These are phyloP conservation scores for Eurotiales sp. DNA, from an alignment of 2,329 filamentous ascomycete genomes.

Conservation along the genomic window DNA sequence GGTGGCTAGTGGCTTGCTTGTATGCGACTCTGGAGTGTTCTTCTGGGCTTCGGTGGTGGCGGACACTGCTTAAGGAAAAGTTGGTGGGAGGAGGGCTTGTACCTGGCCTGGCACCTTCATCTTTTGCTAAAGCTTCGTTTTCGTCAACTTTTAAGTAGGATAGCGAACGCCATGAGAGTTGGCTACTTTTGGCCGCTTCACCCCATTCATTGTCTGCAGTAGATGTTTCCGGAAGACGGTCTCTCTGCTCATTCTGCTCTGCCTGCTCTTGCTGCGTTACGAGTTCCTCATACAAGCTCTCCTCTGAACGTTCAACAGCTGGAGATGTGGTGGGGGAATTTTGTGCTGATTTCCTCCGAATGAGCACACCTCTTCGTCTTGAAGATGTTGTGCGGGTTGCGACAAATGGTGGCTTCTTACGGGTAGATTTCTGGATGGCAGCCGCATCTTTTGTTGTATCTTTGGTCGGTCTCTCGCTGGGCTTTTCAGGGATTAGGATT, in stretches of 20 bases:
- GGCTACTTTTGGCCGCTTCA: too few species aligned
- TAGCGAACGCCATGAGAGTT: slow-evolving; percentile 9
- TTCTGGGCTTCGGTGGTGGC: slow-evolving; percentile 17
- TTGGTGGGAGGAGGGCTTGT: slow-evolving; percentile 14
- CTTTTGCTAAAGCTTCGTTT: not conserved
- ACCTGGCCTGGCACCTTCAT: not conserved
- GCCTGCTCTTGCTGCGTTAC: not conserved
- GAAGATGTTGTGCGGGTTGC: slow-evolving; percentile 24
- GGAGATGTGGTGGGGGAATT: slow-evolving; percentile 19
- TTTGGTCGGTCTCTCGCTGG: slow-evolving; percentile 23
- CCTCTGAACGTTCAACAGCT: slow-evolving; percentile 5
- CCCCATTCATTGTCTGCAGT: too few species aligned
- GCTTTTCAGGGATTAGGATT: slow-evolving; percentile 25
- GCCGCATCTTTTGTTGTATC: slow-evolving; percentile 21
- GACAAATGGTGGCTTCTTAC: slow-evolving; percentile 28
- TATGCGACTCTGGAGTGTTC: slow-evolving; percentile 15
- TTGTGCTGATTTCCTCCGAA: slow-evolving; percentile 36
- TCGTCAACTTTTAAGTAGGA: slow-evolving; percentile 9
- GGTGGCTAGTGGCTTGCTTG: not conserved
- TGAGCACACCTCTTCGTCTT: slow-evolving; percentile 29
- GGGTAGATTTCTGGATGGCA: slow-evolving; percentile 16
- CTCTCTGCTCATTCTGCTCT: not conserved
- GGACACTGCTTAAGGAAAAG: slow-evolving; percentile 16
- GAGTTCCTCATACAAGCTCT: not conserved
- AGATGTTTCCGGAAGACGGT: not conserved